Evolutionary conservation across 169 alveolate genomes (phyloP).

Genomic region (Eimeria zaria): DNA sequence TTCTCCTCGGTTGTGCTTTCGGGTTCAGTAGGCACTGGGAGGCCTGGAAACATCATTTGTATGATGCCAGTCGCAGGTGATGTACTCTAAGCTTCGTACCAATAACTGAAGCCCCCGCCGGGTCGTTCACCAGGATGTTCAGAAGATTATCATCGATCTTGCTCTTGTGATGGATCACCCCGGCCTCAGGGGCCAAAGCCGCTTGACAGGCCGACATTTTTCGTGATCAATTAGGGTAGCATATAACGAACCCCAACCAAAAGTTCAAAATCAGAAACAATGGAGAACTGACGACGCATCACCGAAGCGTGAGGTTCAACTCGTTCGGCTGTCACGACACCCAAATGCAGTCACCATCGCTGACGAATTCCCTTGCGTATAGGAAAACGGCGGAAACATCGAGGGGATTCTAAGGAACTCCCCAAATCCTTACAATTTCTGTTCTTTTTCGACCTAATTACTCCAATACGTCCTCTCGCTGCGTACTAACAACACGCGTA

Average conservation of each 20-base stretch:
- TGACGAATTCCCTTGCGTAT: neutral
- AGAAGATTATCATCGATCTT: conserved; percentile 37
- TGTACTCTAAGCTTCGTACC: neutral
- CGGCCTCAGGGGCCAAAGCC: conserved; percentile 77
- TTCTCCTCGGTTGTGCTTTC: neutral
- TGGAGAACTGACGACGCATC: conserved; percentile 36
- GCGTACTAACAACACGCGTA: neutral
- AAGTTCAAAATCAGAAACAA: conserved; percentile 50
- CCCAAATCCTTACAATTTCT: neutral
- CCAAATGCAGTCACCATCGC: neutral
- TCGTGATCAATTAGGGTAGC: neutral
- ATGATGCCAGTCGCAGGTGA: no score
- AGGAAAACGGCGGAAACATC: neutral
- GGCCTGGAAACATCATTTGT: conserved; percentile 5
- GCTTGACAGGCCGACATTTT: conserved; percentile 64
- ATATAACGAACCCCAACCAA: conserved; percentile 48
- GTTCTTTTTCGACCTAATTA: neutral
- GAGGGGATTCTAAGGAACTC: neutral
- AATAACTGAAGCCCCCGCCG: conserved; percentile 52
- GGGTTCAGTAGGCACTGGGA: conserved; percentile 1
- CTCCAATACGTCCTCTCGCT: neutral
- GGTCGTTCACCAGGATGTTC: conserved; percentile 73
- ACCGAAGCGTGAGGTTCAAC: neutral
- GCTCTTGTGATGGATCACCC: conserved; percentile 43
- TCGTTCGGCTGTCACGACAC: conserved; percentile 52